Conservation (phyloP, 2,329 filamentous ascomycete species). For the Fusarium sp. region DNA sequence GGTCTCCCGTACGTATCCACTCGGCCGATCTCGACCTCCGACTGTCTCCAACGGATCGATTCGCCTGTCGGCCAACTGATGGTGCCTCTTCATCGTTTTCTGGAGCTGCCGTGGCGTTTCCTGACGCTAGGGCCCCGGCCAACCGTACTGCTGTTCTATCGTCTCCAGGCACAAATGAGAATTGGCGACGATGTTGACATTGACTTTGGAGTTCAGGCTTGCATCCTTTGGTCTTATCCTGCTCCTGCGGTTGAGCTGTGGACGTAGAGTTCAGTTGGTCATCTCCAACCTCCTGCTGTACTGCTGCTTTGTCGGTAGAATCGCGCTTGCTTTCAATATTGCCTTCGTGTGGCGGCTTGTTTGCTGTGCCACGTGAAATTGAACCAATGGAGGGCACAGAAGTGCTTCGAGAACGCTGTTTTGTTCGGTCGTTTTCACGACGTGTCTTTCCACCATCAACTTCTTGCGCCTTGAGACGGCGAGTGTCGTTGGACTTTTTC, state of each 20-base stretch:
- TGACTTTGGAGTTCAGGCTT: background rate
- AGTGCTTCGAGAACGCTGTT: constrained; percentile 1
- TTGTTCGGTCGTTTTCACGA: constrained; percentile 14
- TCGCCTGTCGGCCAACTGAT: background rate
- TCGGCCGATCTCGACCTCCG: constrained; percentile 37
- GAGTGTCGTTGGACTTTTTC: constrained; percentile 4
- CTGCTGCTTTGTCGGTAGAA: constrained; percentile 5
- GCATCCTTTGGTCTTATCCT: constrained; percentile 5
- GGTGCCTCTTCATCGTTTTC: constrained; percentile 5
- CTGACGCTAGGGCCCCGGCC: background rate
- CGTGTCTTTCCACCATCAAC: constrained; percentile 11
- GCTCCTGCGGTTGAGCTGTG: constrained; percentile 1
- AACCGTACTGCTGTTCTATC: constrained; percentile 33
- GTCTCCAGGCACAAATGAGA: constrained; percentile 51
- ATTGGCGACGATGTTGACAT: constrained; percentile 44
- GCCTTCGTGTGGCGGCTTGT: constrained; percentile 9
- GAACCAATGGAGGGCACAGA: constrained; percentile 9
- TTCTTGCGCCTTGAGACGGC: constrained; percentile 13
- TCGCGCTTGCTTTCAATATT: constrained; percentile 18
- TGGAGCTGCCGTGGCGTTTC: constrained; percentile 1
- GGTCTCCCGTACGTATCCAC: constrained; percentile 22
- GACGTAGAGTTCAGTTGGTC: background rate
- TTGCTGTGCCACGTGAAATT: constrained; percentile 6
- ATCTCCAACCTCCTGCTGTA: constrained; percentile 9
- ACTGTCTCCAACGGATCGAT: constrained; percentile 5